A percentile compares a stretch with the other conserved stretches of the same genome.
phyloP scores from a whole-genome alignment of 768 basidiomycete species.

The Lactifluus volemus region DNA sequence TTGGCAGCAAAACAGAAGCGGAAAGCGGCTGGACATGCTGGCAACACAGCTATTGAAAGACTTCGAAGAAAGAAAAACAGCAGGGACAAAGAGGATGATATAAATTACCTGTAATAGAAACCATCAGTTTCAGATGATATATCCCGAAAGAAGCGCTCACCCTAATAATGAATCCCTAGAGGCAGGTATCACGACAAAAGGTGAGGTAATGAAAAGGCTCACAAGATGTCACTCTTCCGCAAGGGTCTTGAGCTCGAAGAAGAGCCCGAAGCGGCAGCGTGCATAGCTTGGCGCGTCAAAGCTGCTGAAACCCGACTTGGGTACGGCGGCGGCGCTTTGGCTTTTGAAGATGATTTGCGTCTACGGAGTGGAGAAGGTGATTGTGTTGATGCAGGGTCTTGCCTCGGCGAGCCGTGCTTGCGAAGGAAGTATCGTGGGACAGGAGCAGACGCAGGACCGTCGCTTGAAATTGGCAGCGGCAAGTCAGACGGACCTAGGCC shows the following conservation, averaged over 20 bases:
- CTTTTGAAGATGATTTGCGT: not conserved
- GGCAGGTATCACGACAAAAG: not conserved
- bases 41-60: slow-evolving; percentile 6
- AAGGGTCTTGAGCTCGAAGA: slow-evolving; percentile 17
- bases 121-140: not conserved
- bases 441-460: not conserved
- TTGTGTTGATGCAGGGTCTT: not conserved
- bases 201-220: not conserved
- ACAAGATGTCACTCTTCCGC: slow-evolving; percentile 10
- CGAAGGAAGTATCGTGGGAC: slow-evolving; percentile 24
- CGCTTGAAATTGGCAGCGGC: not conserved
- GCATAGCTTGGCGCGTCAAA: slow-evolving; percentile 15
- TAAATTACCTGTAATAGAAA: slow-evolving; percentile 10
- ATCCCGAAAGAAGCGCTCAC: not conserved
- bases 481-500: not conserved
- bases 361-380: not conserved
- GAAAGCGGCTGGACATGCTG: not conserved
- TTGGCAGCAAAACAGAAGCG: not conserved
- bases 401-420: not conserved
- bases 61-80: no score
- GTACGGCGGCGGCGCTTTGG: slow-evolving; percentile 1
- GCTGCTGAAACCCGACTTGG: slow-evolving; percentile 1
- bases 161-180: not conserved
- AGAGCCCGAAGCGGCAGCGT: slow-evolving; percentile 7
- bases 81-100: not conserved